Base-by-base conservation (phyloP, 495 filamentous ascomycete genomes). In the Aspergillus affinis region DNA sequence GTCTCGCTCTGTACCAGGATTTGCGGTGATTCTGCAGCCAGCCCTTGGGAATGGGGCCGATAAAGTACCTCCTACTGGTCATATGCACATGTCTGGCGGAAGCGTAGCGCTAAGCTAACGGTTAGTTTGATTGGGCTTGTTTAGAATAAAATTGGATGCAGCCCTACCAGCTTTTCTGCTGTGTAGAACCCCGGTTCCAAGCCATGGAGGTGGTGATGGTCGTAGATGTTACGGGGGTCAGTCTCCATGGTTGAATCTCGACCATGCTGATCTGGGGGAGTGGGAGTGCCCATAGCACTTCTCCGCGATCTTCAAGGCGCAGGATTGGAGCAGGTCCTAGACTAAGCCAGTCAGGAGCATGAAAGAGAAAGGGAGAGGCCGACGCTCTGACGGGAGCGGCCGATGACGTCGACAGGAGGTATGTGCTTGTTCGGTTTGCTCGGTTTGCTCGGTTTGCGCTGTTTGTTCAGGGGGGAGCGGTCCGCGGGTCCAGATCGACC, bases 21-120 rank as follows among this genome's bases (percentile, higher is more conserved):
- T 85, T 84, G 49, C 84, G 80, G 69, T 88, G 83, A 55, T 78
- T 82, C 54, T 86, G 86, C 51, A 88, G 75, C 86, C 86, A 89
- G 54, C 85, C 86, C 62, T 84, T 81, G 5, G 86, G 86, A 41
- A 89, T 85, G 20, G 86, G 86, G 9, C 86, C 86, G 62, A 89
- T 87, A 69, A 89, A 89, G 66, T 81, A 83, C 36, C 86, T 79
- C 26, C 84, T 76, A 46, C 79, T 82, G 8, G 86, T 89, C 61
- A 86, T 72, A 66, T 88, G 79, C 29, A 89, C 66, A 64, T 89
- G 86, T 50, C 82, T 76, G 19, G 86, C 79, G 51, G 81, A 85
- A 27, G 85, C 81, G 78, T 89, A 83, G 64, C 81, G 76, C 85
- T 88, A 60, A 60, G 10, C 9, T 50, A 52, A 17, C 18, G 32